Percentiles rank a stretch among this genome's conserved stretches.
These are phyloP conservation scores for Panellus pusillus DNA, from an alignment of 768 basidiomycete species.

Conservation along the genomic window DNA sequence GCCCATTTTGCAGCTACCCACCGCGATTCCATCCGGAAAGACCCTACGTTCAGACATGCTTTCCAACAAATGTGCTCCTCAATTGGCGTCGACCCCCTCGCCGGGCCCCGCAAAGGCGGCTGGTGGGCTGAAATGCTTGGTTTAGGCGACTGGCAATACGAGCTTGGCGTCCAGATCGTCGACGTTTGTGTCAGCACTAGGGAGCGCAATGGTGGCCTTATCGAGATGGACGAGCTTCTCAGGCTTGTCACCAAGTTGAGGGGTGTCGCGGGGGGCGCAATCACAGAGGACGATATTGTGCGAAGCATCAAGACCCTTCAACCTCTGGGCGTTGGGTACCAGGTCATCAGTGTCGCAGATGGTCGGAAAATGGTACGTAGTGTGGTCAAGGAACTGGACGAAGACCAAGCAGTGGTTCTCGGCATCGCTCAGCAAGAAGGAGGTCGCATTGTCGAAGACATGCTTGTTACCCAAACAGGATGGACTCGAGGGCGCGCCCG, in stretches of 20 bases:
- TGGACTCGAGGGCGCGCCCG: slow-evolving; percentile 82
- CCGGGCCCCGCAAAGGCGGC: slow-evolving; percentile 80
- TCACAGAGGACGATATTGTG: slow-evolving; percentile 85
- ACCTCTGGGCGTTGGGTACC: slow-evolving; percentile 90
- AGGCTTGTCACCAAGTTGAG: slow-evolving; percentile 76
- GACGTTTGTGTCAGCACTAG: slow-evolving; percentile 88
- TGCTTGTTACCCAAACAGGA: slow-evolving; percentile 57
- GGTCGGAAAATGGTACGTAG: slow-evolving; percentile 80
- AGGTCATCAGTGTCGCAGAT: slow-evolving; percentile 71
- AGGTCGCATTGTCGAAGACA: slow-evolving; percentile 68
- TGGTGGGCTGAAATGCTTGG: slow-evolving; percentile 92
- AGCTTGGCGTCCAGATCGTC: slow-evolving; percentile 93
- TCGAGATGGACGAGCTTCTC: slow-evolving; percentile 85
- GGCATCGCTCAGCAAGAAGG: slow-evolving; percentile 68
- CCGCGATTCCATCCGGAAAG: slow-evolving; percentile 76
- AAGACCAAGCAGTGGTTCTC: slow-evolving; percentile 82
- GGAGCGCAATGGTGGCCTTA: slow-evolving; percentile 88
- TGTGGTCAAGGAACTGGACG: slow-evolving; percentile 87
- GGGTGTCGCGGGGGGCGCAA: slow-evolving; percentile 60
- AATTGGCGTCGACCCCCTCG: slow-evolving; percentile 93
- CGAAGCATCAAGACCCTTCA: slow-evolving; percentile 84
- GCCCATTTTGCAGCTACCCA: slow-evolving; percentile 80
- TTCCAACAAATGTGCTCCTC: slow-evolving; percentile 96
- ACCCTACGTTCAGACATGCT: slow-evolving; percentile 85
- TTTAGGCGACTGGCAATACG: slow-evolving; percentile 93